phyloP scores from a whole-genome alignment of 495 filamentous ascomycete genomes.

The Penicillium waksmanii region DNA sequence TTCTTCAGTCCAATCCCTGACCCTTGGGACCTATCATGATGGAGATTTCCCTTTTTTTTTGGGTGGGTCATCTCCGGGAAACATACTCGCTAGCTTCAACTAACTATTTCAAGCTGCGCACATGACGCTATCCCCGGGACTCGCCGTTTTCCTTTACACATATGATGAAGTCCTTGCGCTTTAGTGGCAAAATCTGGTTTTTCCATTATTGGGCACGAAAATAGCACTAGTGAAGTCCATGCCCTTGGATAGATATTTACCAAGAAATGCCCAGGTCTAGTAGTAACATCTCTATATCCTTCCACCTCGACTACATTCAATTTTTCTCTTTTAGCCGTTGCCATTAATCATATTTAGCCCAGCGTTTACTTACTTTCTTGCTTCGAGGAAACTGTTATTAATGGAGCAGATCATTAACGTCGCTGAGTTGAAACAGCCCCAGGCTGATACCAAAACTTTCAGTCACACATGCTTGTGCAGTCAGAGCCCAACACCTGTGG shows the following conservation, averaged over 20 bases:
- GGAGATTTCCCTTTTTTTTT: constrained; percentile 5
- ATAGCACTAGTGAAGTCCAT: background rate
- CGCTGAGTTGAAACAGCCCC: constrained; percentile 8
- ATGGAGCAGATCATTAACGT: constrained; percentile 22
- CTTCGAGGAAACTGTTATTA: constrained; percentile 5
- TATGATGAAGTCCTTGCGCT: background rate
- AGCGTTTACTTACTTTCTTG: background rate
- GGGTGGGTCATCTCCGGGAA: constrained; percentile 13
- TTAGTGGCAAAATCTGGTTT: constrained; percentile 14
- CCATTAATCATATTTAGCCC: background rate
- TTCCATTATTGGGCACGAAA: constrained; percentile 1
- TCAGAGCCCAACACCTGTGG: constrained; percentile 6
- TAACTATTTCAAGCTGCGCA: constrained; percentile 7
- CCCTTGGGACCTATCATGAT: background rate
- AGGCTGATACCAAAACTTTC: constrained; percentile 6
- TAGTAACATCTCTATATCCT: background rate
- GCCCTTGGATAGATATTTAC: constrained; percentile 6
- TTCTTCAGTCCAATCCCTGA: constrained; percentile 3
- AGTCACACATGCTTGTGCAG: constrained; percentile 6
- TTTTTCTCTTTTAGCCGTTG: background rate
- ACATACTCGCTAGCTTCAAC: constrained; percentile 5
- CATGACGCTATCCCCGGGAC: constrained; percentile 19
- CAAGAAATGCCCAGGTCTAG: background rate
- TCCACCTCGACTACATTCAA: background rate
- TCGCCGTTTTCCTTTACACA: constrained; percentile 16